A percentile compares a stretch with the other conserved stretches of the same genome.
phyloP scores from a whole-genome alignment of 352 stramenopile species.

The Lagenidium sp. region DNA sequence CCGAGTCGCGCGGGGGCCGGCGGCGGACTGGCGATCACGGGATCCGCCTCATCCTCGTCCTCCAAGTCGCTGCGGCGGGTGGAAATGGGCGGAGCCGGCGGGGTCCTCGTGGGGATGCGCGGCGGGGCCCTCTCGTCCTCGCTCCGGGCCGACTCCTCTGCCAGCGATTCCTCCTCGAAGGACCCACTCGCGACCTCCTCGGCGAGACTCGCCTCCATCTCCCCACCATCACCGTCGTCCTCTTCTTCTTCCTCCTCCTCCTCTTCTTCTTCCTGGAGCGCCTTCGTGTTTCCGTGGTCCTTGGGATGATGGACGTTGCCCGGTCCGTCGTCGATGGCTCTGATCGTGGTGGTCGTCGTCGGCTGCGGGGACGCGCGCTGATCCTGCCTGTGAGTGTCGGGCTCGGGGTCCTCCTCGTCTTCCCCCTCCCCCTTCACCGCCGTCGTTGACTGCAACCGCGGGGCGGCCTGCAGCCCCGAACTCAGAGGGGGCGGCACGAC shows the following conservation, averaged over 20 bases:
- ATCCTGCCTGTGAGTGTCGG: too few relatives aligned
- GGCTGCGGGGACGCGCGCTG: too few relatives aligned
- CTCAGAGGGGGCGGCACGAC: too few relatives aligned
- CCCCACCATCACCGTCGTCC: too few relatives aligned
- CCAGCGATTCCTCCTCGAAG: slow-evolving; percentile 47
- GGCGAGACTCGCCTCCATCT: slow-evolving; percentile 37
- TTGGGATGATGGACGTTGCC: too few relatives aligned
- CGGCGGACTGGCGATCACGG: slow-evolving; percentile 7
- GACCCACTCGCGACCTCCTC: slow-evolving; percentile 50
- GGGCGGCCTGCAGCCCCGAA: too few relatives aligned
- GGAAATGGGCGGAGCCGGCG: too few relatives aligned
- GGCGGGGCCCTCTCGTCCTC: slow-evolving; percentile 1
- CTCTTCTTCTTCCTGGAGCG: slow-evolving; percentile 9
- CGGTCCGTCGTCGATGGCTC: too few relatives aligned
- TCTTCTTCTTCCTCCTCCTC: slow-evolving; percentile 22
- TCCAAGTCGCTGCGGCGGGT: background rate
- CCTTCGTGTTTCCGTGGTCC: too few relatives aligned
- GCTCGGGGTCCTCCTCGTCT: background rate
- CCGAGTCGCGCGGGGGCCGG: slow-evolving; percentile 10
- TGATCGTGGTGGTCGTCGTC: too few relatives aligned
- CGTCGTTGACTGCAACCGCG: too few relatives aligned
- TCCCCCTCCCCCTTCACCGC: background rate
- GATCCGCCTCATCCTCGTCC: slow-evolving; percentile 13
- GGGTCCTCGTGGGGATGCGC: too few relatives aligned
- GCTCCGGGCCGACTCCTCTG: slow-evolving; percentile 16